Evolutionary conservation across 148 eudicot species (phyloP), one percentile per base, ranked within the genome.

Genomic region (Vaccinium vitisidaea): DNA sequence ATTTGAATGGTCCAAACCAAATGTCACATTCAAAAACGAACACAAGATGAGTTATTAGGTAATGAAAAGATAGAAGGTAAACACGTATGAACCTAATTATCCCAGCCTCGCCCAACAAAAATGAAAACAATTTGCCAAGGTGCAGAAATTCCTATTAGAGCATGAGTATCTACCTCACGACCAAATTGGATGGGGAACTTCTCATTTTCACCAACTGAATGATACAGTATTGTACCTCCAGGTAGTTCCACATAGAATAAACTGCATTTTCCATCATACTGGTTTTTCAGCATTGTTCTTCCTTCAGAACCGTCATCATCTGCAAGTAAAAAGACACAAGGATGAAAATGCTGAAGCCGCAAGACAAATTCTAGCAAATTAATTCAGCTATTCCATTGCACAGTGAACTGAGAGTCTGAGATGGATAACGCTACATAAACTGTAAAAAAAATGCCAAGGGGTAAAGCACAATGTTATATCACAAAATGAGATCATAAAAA

Each of bases 241-340:
- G 95, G 98, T 73, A 96, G 90, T 88, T 96, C 97, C 85, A 89
- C 99, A 81, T 94, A 96, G 87, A 96, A 96, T 86, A 93, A 89
- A 85, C 98, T 93, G 84, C 83, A 90, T 77, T 88, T 86, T 77
- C 90, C 87, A 58, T 94, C 92, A 80, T 88, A 90, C n/a, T 89
- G 90, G 78, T 80, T 85, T 53, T 86, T 89, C 77, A 92, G 85
- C 80, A 77, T 78, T 85, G 85, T 91, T 78, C 97, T 91, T 21
- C 88, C 92, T 89, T 91, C 92, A n/a, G 90, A 87, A 84, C 77
- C 82, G 74, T 82, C 82, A 79, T 85, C 92, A 83, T 74, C 95
- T 94, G 92, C 83, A 88, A 83, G 70, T 84, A 69, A 21, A 53
- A 27, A 80, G 19, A 53, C 7, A 21, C 1, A 70, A 69, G 30